Evolutionary conservation across 805 yeast species (phyloP).

Genomic region (Hanseniaspora taiwanica): DNA sequence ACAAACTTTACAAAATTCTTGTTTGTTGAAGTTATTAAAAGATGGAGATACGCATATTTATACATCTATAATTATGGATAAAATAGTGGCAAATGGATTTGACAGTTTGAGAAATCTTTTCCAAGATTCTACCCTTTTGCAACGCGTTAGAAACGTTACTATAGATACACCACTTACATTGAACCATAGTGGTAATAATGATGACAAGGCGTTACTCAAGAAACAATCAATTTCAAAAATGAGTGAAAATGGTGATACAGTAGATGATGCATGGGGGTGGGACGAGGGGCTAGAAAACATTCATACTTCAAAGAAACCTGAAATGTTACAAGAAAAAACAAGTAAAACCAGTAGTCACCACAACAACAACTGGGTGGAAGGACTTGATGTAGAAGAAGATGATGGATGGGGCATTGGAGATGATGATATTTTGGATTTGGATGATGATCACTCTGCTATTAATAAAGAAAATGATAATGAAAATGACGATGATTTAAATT

Average conservation of each 20-base stretch:
- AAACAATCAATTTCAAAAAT: no score
- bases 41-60: conserved; percentile 11
- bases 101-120: conserved; percentile 4
- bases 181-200: no score
- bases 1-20: conserved; percentile 8
- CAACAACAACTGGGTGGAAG: not conserved
- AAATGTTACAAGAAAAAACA: not conserved
- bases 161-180: no score
- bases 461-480: conserved; percentile 3
- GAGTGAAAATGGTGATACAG: not conserved
- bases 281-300: conserved; percentile 1
- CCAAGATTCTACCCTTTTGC: not conserved
- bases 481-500: conserved; percentile 8
- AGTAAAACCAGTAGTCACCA: not conserved
- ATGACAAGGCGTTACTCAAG: no score
- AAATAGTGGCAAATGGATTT: conserved; percentile 2
- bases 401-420: conserved; percentile 17
- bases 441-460: not conserved
- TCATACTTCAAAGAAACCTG: not conserved
- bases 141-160: not conserved
- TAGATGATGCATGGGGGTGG: conserved; percentile 2
- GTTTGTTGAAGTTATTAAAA: conserved; percentile 11
- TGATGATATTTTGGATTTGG: conserved; percentile 11
- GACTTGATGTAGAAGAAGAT: conserved; percentile 3
- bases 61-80: conserved; percentile 16